Evolutionary conservation across 2,329 filamentous ascomycete species (phyloP).

Genomic region (Aspergillus fischeri): DNA sequence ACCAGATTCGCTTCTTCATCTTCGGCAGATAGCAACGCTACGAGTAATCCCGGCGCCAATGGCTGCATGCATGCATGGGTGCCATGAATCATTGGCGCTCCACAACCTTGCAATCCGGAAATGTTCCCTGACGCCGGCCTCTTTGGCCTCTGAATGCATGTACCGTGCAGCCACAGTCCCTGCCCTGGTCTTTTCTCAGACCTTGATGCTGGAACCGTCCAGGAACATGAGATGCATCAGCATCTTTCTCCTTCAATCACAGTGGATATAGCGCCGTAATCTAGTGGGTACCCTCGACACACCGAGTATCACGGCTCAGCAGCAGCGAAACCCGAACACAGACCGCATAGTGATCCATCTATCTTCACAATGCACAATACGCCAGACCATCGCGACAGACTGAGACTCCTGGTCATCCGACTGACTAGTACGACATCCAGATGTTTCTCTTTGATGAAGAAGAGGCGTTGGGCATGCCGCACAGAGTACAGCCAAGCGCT

Average conservation of each 20-base stretch:
- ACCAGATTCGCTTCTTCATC: conserved; percentile 6
- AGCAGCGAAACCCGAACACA: neutral
- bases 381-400: neutral
- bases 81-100: neutral
- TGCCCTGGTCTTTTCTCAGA: neutral
- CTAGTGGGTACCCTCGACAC: neutral
- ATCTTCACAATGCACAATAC: neutral
- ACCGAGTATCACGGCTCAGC: neutral
- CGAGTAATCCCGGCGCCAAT: neutral
- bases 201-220: neutral
- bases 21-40: neutral
- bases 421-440: neutral
- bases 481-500: conserved; percentile 1
- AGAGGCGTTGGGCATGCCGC: neutral
- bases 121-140: neutral
- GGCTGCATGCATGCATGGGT: neutral
- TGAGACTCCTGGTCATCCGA: neutral
- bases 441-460: neutral
- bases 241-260: neutral
- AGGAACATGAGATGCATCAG: neutral
- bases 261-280: neutral
- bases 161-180: neutral
- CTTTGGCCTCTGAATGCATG: neutral
- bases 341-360: neutral
- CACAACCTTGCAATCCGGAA: neutral